Evolutionary conservation across 345 rosid genomes (phyloP).

Genomic region (Capsella bursapastoris): DNA sequence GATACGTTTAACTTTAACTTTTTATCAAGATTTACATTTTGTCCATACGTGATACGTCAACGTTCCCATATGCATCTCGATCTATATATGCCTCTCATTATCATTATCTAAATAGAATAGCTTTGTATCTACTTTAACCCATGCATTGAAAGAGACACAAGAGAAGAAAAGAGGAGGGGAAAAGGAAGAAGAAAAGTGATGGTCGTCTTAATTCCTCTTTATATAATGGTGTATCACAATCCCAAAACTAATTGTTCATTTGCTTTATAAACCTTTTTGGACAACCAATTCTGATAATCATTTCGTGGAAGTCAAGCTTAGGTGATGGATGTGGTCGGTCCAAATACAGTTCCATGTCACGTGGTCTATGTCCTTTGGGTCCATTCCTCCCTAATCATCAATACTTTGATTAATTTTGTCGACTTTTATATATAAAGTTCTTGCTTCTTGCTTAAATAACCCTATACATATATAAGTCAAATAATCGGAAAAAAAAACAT

Average conservation of each 20-base stretch:
- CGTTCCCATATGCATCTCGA: conserved; percentile 25
- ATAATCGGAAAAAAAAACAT: neutral
- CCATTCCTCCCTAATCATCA: conserved; percentile 43
- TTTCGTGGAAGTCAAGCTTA: conserved; percentile 41
- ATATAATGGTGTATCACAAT: neutral
- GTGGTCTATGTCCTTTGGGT: conserved; percentile 42
- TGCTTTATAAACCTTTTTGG: conserved; percentile 19
- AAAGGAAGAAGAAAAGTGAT: conserved; percentile 7
- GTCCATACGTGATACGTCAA: conserved; percentile 22
- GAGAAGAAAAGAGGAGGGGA: neutral
- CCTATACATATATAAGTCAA: neutral
- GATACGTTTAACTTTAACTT: neutral
- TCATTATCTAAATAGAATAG: conserved; percentile 31
- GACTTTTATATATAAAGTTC: conserved; percentile 33
- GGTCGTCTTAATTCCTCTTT: conserved; percentile 16
- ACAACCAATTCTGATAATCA: conserved; percentile 28
- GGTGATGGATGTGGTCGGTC: conserved; percentile 41
- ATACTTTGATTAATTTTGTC: conserved; percentile 36
- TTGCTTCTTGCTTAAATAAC: conserved; percentile 25
- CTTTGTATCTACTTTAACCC: conserved; percentile 33
- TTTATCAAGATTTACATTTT: conserved; percentile 8
- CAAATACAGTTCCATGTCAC: conserved; percentile 41
- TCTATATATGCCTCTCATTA: neutral
- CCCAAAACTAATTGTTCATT: conserved; percentile 21
- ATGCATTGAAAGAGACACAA: conserved; percentile 34